A percentile compares a stretch with the other conserved stretches of the same genome.
These are phyloP conservation scores for Lichtheimia corymbifera DNA, from an alignment of 371 early-diverging fungal genomes.

Conservation along the genomic window DNA sequence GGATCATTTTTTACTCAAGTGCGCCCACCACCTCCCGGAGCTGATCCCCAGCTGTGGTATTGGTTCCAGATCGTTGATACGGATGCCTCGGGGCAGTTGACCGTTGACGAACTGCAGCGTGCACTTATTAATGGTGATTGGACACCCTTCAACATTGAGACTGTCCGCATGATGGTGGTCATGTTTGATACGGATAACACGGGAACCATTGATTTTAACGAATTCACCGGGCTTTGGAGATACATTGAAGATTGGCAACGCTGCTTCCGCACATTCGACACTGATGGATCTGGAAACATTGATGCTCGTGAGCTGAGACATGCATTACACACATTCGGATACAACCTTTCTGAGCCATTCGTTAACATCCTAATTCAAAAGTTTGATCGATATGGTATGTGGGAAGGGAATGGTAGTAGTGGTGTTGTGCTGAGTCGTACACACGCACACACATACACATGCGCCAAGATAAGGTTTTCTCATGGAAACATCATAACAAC, in stretches of 20 bases:
- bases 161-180: conserved; percentile 63
- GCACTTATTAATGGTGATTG: conserved; percentile 70
- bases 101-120: conserved; percentile 57
- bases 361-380: conserved; percentile 67
- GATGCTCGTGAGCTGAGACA: conserved; percentile 70
- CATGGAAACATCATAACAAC: not conserved
- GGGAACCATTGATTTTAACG: conserved; percentile 77
- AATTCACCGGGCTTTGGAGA: conserved; percentile 78
- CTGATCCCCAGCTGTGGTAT: conserved; percentile 55
- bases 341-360: conserved; percentile 61
- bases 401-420: not conserved
- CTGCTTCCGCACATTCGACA: conserved; percentile 81
- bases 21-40: conserved; percentile 38
- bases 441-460: not conserved
- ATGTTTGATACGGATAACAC: conserved; percentile 72
- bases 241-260: conserved; percentile 77
- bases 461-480: not conserved
- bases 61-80: conserved; percentile 82
- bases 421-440: too few species aligned
- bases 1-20: conserved; percentile 1
- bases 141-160: conserved; percentile 65
- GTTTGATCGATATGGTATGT: conserved; percentile 71
- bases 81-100: conserved; percentile 46
- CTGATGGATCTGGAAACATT: conserved; percentile 77
- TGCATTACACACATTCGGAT: conserved; percentile 80